Evolutionary conservation across 2,329 filamentous ascomycete genomes (phyloP).

Genomic region (Mycosphaerella sp.): DNA sequence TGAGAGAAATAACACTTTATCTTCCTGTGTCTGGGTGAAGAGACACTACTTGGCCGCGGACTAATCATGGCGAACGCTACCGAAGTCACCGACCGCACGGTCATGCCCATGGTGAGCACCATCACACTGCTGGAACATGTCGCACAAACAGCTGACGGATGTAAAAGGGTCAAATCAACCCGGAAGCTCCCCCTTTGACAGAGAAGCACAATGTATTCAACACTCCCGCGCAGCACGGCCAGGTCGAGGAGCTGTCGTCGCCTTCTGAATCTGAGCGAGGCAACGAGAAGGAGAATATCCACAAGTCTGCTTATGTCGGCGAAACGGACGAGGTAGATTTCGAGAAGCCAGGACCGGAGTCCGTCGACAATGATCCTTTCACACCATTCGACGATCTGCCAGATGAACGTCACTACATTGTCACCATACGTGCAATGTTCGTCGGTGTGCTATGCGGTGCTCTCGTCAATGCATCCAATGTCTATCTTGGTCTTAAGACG

Average conservation of each 20-base stretch:
- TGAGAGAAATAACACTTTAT: background rate
- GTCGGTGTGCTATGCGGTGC: conserved; percentile 53
- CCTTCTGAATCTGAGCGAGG: background rate
- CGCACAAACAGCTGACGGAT: conserved; percentile 2
- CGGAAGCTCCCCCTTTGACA: conserved; percentile 30
- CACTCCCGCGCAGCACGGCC: conserved; percentile 17
- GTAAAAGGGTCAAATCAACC: conserved; percentile 26
- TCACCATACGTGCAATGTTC: conserved; percentile 52
- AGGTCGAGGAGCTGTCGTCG: conserved; percentile 4
- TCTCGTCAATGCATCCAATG: conserved; percentile 57
- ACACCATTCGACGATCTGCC: conserved; percentile 40
- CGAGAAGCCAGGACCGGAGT: conserved; percentile 27
- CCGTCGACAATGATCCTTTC: conserved; percentile 37
- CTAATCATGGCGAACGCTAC: conserved; percentile 27
- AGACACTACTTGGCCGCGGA: conserved; percentile 6
- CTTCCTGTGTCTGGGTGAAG: conserved; percentile 12
- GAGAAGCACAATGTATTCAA: conserved; percentile 37
- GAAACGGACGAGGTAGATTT: conserved; percentile 28
- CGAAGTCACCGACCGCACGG: conserved; percentile 32
- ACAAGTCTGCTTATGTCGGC: conserved; percentile 28
- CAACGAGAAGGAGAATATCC: conserved; percentile 25
- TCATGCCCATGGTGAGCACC: conserved; percentile 30
- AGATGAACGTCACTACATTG: conserved; percentile 43
- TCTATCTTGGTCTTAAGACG: conserved; percentile 53
- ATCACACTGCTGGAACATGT: background rate